Evolutionary conservation across 768 basidiomycete species (phyloP).

Genomic region (Tricholomella constricta): DNA sequence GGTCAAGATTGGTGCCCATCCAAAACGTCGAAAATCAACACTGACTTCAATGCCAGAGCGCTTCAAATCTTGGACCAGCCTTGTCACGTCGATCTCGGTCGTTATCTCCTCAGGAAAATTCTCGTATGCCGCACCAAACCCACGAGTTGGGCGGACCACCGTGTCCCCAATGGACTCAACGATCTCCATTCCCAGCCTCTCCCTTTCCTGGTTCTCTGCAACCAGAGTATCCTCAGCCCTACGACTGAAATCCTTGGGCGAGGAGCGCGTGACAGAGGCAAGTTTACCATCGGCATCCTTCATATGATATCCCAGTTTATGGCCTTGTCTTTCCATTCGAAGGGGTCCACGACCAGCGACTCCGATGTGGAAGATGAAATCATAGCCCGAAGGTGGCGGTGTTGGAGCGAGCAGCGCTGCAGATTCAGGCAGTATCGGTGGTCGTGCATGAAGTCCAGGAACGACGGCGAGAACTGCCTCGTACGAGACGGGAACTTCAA

Average conservation of each 20-base stretch:
- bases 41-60: conserved; percentile 49
- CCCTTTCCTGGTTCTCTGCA: conserved; percentile 39
- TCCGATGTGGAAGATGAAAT: conserved; percentile 73
- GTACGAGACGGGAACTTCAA: conserved; percentile 62
- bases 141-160: conserved; percentile 39
- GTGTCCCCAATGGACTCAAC: conserved; percentile 37
- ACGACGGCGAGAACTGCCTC: conserved; percentile 54
- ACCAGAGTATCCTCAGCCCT: conserved; percentile 35
- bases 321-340: conserved; percentile 64
- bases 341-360: conserved; percentile 65
- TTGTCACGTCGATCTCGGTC: conserved; percentile 62
- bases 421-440: conserved; percentile 50
- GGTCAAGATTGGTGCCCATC: conserved; percentile 2
- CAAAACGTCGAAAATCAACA: conserved; percentile 16
- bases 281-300: conserved; percentile 62
- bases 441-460: conserved; percentile 61
- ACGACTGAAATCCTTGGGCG: conserved; percentile 43
- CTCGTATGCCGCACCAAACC: conserved; percentile 53
- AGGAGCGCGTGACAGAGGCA: conserved; percentile 50
- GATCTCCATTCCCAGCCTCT: conserved; percentile 40
- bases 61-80: conserved; percentile 57
- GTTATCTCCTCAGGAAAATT: conserved; percentile 55
- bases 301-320: conserved; percentile 70
- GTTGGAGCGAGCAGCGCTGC: conserved; percentile 33
- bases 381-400: conserved; percentile 54